These are phyloP conservation scores for Pogostemon cablin DNA, from an alignment of 257 asterid genomes.

Conservation along the genomic window DNA sequence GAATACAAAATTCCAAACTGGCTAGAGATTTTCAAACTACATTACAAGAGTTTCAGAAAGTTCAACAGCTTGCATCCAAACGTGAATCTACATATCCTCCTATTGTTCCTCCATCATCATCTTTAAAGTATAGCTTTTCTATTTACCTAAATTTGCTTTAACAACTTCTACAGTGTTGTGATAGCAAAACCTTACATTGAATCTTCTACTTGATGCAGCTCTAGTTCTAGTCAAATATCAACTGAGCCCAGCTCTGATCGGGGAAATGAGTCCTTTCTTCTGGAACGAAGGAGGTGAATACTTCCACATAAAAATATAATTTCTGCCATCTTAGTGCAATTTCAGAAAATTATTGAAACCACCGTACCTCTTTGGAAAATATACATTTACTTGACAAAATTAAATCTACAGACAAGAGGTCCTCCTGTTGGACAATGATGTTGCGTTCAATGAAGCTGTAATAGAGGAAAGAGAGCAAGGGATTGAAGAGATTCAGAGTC, in stretches of 20 bases:
- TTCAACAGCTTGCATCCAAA: slow-evolving; percentile 31
- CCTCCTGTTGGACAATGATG: slow-evolving; percentile 31
- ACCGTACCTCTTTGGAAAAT: background rate
- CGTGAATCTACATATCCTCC: slow-evolving; percentile 33
- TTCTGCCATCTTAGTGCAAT: background rate
- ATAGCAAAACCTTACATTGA: background rate
- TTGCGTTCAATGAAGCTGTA: slow-evolving; percentile 38
- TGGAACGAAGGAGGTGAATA: slow-evolving; percentile 25
- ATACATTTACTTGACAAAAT: background rate
- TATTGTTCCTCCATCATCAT: slow-evolving; percentile 22
- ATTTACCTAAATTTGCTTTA: background rate
- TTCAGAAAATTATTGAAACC: background rate
- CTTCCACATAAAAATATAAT: background rate
- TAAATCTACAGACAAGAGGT: slow-evolving; percentile 28
- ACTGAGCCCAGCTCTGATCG: background rate
- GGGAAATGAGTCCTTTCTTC: slow-evolving; percentile 22
- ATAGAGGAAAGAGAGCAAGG: slow-evolving; percentile 41
- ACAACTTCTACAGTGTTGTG: background rate
- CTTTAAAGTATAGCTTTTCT: slow-evolving; percentile 25
- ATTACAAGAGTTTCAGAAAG: slow-evolving; percentile 31
- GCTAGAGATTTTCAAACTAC: slow-evolving; percentile 33
- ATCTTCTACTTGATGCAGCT: slow-evolving; percentile 22
- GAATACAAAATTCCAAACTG: slow-evolving; percentile 30
- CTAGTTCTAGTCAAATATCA: slow-evolving; percentile 6
- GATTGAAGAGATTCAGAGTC: slow-evolving; percentile 32